A percentile compares a stretch with the other conserved stretches of the same genome.
These are phyloP conservation scores for Trichoderma sp. DNA, from an alignment of 2,329 filamentous ascomycete species.

Conservation along the genomic window DNA sequence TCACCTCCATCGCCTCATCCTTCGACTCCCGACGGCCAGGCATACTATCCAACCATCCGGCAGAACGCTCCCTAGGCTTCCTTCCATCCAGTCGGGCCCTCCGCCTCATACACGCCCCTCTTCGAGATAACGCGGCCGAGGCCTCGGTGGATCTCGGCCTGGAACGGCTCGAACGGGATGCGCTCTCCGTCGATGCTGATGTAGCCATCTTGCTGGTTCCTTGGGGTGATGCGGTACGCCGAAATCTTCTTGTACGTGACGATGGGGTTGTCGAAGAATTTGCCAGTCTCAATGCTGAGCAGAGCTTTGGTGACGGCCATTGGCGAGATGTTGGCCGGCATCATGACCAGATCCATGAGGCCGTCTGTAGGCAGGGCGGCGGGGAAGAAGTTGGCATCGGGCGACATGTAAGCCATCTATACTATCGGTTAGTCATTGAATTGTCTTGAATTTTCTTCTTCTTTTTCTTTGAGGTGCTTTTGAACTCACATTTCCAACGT, in stretches of 20 bases:
- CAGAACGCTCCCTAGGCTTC: slow-evolving; percentile 33
- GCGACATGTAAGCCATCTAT: slow-evolving; percentile 87
- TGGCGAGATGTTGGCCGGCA: slow-evolving; percentile 74
- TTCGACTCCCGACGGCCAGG: not conserved
- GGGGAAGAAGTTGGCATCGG: slow-evolving; percentile 84
- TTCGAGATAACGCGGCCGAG: slow-evolving; percentile 85
- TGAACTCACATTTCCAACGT: slow-evolving; percentile 76
- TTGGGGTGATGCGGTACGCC: slow-evolving; percentile 84
- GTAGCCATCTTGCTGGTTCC: slow-evolving; percentile 70
- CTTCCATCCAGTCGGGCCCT: slow-evolving; percentile 57
- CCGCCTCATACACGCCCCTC: slow-evolving; percentile 70
- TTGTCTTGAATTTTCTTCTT: too few species aligned
- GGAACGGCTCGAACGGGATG: slow-evolving; percentile 84
- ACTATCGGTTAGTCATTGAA: not conserved
- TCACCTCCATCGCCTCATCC: not conserved
- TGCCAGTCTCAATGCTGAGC: slow-evolving; percentile 68
- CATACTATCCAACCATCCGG: slow-evolving; percentile 6
- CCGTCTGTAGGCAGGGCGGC: slow-evolving; percentile 82
- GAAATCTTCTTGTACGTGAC: slow-evolving; percentile 82
- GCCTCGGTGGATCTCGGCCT: slow-evolving; percentile 82
- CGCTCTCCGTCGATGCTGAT: slow-evolving; percentile 94
- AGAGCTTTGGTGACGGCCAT: slow-evolving; percentile 69
- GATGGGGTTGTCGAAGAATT: slow-evolving; percentile 76
- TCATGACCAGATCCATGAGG: slow-evolving; percentile 78
- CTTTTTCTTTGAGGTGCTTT: too few species aligned